These are phyloP conservation scores for Ustilago cynodontis DNA, from an alignment of 1,284 basidiomycete species.

Conservation along the genomic window DNA sequence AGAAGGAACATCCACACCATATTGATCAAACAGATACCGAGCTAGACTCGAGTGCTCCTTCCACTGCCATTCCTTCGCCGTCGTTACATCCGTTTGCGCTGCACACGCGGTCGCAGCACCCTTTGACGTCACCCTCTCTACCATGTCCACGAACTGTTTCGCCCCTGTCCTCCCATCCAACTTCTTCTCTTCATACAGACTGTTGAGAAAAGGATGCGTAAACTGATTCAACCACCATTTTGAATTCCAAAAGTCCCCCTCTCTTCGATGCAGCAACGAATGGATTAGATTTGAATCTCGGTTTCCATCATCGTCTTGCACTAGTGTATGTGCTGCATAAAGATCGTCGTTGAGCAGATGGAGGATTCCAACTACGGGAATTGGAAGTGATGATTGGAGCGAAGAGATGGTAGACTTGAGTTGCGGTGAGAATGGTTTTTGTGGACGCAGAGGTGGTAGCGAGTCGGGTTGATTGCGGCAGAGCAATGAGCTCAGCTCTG, in stretches of 20 bases:
- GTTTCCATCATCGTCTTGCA: conserved; percentile 49
- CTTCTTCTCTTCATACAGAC: conserved; percentile 18
- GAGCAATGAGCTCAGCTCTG: conserved; percentile 19
- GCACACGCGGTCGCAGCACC: conserved; percentile 51
- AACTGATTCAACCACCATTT: conserved; percentile 58
- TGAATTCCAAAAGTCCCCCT: conserved; percentile 59
- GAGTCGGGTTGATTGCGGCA: conserved; percentile 7
- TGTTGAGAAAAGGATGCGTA: conserved; percentile 30
- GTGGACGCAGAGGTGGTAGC: conserved; percentile 37
- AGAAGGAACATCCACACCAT: conserved; percentile 5
- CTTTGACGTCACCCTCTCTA: conserved; percentile 40
- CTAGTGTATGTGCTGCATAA: conserved; percentile 45
- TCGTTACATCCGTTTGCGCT: conserved; percentile 32
- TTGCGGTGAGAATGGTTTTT: conserved; percentile 23
- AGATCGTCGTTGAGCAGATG: conserved; percentile 60
- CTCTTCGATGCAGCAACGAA: conserved; percentile 53
- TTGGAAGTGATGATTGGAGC: not conserved
- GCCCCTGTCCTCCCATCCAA: conserved; percentile 31
- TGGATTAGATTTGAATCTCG: conserved; percentile 47
- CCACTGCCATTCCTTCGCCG: conserved; percentile 46
- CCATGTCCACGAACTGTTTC: conserved; percentile 50
- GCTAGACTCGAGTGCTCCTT: conserved; percentile 30
- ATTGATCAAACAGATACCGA: conserved; percentile 23
- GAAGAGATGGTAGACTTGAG: conserved; percentile 31
- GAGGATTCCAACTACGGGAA: conserved; percentile 29